Base-by-base conservation (phyloP, 2,329 filamentous ascomycete genomes). In the Raffaelea deltoideospora region DNA sequence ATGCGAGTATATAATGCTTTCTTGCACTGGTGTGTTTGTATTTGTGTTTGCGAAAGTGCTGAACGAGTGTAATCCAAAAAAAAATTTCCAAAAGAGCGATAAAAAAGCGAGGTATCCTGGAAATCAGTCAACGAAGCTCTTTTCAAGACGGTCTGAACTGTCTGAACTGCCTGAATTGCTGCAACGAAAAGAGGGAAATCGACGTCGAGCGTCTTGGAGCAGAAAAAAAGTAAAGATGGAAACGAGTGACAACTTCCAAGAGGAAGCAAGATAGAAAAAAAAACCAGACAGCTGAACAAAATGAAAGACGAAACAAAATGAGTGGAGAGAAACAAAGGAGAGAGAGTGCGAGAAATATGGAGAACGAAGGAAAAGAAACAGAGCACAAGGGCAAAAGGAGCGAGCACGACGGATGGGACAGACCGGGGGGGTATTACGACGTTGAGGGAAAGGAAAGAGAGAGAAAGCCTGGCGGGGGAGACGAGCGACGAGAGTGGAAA, bases 151-250 rank as follows among this genome's bases (percentile, higher is more conserved):
- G n/a, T n/a, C n/a, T n/a, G n/a, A n/a, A n/a, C n/a, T n/a, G n/a
- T n/a, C n/a, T n/a, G n/a, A n/a, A n/a, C n/a, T n/a, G 8, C 9
- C 21, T 3, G 18, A 9, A 10, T 19, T 5, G 26, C n/a, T 5
- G 7, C 33, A 24, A 10, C n/a, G 14, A 10, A 20, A 30, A 28
- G 30, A 38, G 18, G 15, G 35, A 23, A 37, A 37, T 15, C 31
- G 37, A 35, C 38, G 38, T 20, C 38, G 26, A 39, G 34, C 34
- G 34, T 39, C 30, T 39, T 28, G 18, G 13, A 22, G 26, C 4
- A 34, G 24, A 10, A 29, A 27, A 15, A 18, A 11, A 23, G 10
- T 11, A 15, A 33, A 17, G 3, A 26, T 17, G 10, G 10, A 24
- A 27, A 28, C 4, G 23, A 34, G 20, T 3, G 21, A 26, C 15